Conservation (phyloP, 768 basidiomycete genomes). For the Amanita pseudoporphyria region DNA sequence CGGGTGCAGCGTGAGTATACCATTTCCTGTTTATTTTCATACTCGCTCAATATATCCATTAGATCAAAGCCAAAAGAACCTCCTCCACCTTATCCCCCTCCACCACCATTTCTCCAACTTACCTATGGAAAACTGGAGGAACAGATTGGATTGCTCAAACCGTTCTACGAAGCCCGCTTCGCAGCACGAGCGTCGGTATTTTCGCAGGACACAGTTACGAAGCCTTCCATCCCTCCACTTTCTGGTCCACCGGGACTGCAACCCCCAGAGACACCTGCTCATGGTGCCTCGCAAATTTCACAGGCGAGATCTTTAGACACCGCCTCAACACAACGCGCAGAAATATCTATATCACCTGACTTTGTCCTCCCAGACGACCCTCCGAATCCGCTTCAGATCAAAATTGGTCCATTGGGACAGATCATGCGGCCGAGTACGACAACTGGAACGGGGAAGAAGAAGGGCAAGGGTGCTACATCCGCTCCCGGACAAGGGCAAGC, state of each 20-base stretch:
- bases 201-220: slow-evolving; percentile 12
- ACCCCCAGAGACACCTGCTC: background rate
- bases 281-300: background rate
- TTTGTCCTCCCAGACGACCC: slow-evolving; percentile 55
- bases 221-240: slow-evolving; percentile 8
- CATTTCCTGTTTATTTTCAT: background rate
- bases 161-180: slow-evolving; percentile 61
- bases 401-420: slow-evolving; percentile 76
- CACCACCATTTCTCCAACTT: slow-evolving; percentile 71
- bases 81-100: slow-evolving; percentile 77
- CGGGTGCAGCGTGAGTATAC: slow-evolving; percentile 37
- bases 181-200: slow-evolving; percentile 23
- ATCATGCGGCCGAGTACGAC: slow-evolving; percentile 43
- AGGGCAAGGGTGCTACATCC: slow-evolving; percentile 17
- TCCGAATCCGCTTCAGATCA: slow-evolving; percentile 47
- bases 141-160: slow-evolving; percentile 79
- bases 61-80: slow-evolving; percentile 65
- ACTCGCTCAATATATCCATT: slow-evolving; percentile 4
- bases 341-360: slow-evolving; percentile 14
- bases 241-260: background rate
- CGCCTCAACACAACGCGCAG: slow-evolving; percentile 11
- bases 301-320: background rate
- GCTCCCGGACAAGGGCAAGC: background rate
- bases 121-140: slow-evolving; percentile 53
- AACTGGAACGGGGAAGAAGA: slow-evolving; percentile 53